These are phyloP conservation scores for Claviceps cyperi DNA, from an alignment of 2,329 filamentous ascomycete species.

Conservation along the genomic window DNA sequence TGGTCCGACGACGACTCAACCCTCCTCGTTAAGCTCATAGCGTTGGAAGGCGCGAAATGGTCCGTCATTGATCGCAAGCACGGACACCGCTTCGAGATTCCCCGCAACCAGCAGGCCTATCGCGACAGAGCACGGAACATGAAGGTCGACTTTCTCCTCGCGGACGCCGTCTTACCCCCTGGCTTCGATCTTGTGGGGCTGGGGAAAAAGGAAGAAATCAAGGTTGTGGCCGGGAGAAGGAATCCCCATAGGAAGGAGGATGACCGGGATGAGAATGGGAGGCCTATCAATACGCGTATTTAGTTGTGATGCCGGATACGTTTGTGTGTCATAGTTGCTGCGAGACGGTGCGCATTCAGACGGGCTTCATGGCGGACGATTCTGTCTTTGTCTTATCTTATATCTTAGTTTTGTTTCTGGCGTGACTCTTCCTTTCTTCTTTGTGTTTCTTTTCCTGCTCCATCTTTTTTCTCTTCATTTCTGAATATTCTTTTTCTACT, in stretches of 20 bases:
- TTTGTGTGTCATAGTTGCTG: no score
- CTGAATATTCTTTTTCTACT: background rate
- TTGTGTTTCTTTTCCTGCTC: background rate
- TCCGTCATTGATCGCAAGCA: slow-evolving; percentile 18
- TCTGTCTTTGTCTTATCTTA: no score
- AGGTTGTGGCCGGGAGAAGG: slow-evolving; percentile 26
- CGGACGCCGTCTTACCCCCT: slow-evolving; percentile 28
- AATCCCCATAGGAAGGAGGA: slow-evolving; percentile 34
- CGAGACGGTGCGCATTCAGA: no score
- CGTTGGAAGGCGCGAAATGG: slow-evolving; percentile 15
- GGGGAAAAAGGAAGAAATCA: slow-evolving; percentile 32
- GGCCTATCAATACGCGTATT: slow-evolving; percentile 22
- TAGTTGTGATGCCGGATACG: background rate
- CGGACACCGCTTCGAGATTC: slow-evolving; percentile 23
- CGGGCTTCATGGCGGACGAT: no score
- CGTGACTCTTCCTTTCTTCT: background rate
- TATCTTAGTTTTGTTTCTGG: background rate
- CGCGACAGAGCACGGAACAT: slow-evolving; percentile 44
- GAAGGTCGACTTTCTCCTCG: slow-evolving; percentile 36
- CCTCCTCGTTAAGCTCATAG: slow-evolving; percentile 28
- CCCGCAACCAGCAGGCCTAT: slow-evolving; percentile 39
- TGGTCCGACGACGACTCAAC: slow-evolving; percentile 30
- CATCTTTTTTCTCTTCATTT: background rate
- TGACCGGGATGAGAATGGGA: slow-evolving; percentile 27
- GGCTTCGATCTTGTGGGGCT: slow-evolving; percentile 36